Base-by-base conservation (phyloP, 441 rosid genomes). In the Daphne laureola region DNA sequence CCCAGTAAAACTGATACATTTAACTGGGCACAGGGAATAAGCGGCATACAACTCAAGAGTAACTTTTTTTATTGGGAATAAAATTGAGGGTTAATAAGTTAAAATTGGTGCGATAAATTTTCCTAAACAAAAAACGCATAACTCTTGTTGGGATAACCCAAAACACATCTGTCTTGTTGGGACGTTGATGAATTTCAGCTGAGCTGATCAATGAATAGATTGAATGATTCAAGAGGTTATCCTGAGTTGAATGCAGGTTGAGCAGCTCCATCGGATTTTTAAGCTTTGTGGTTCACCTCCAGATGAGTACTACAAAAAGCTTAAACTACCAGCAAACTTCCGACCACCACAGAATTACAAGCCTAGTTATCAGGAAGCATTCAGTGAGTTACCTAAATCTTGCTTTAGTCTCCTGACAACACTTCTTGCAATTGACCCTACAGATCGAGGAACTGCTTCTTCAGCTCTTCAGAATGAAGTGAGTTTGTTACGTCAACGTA, bases 201-300 rank as follows among this genome's bases (percentile, higher is more conserved):
- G 8, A 31, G 2, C 7, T 31, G 8, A 31, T 9, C 11, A 9
- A 31, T 31, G 11, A 9, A 31, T 5, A 31, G 38, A 31, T 31
- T 31, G 38, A 31, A 21, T 21, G 25, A 21, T 21, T 31, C 38
- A 31, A 31, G 38, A 31, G 38, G 11, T 31, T 31, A 31, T 31
- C 38, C 38, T 7, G 38, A 31, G 38, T 5, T 31, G 11, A 11
- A 9, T 31, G 11, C 75, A 83, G 95, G 90, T 90, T 48, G 96
- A 90, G 73, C 97, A 84, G 74, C 82, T 90, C 59, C 97, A 87
- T 62, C 80, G 74, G 76, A 87, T 90, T 23, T 90, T 82, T 71
- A 90, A 83, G 74, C 90, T 90, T 0, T 90, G 96, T 45, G 91
- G 97, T 9, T 75, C 96, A 14, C 94, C 96, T 5, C 63, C 91